Evolutionary conservation across 2,329 filamentous ascomycete species (phyloP).

Genomic region (Phaeoacremonium minimum): DNA sequence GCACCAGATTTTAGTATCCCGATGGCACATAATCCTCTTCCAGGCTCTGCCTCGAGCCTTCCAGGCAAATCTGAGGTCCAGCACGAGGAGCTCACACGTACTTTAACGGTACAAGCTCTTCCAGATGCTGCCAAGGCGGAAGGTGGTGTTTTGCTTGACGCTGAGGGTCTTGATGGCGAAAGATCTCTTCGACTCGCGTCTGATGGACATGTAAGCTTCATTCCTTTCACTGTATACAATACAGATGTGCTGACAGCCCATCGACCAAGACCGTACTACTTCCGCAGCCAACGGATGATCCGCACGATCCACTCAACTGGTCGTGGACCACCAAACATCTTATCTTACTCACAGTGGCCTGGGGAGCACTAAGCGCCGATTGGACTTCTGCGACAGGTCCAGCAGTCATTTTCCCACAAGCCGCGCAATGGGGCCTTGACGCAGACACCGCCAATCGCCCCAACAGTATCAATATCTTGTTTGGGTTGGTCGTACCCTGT

Average conservation of each 20-base stretch:
- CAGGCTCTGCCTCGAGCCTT: too few species aligned
- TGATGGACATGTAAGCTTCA: neutral
- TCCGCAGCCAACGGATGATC: conserved; percentile 8
- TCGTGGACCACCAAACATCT: conserved; percentile 12
- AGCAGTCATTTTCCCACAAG: conserved; percentile 2
- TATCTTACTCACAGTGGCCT: conserved; percentile 10
- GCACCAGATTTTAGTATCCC: too few species aligned
- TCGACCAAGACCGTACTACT: conserved; percentile 3
- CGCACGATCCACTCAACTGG: conserved; percentile 14
- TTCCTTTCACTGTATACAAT: too few species aligned
- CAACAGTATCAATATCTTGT: conserved; percentile 9
- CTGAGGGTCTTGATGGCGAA: neutral
- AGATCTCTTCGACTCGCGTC: neutral
- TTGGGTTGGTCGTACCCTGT: too few species aligned
- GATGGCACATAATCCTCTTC: too few species aligned
- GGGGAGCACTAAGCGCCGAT: conserved; percentile 10
- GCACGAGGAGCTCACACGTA: too few species aligned
- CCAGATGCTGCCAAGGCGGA: neutral
- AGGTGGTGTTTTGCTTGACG: neutral
- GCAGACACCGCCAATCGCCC: conserved; percentile 4
- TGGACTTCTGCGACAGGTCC: conserved; percentile 6
- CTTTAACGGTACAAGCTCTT: neutral
- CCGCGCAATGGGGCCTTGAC: neutral
- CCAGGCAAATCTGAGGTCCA: too few species aligned
- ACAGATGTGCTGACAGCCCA: neutral